These are phyloP conservation scores for Eucalyptus tenuipes DNA, from an alignment of 345 rosid genomes.

Conservation along the genomic window DNA sequence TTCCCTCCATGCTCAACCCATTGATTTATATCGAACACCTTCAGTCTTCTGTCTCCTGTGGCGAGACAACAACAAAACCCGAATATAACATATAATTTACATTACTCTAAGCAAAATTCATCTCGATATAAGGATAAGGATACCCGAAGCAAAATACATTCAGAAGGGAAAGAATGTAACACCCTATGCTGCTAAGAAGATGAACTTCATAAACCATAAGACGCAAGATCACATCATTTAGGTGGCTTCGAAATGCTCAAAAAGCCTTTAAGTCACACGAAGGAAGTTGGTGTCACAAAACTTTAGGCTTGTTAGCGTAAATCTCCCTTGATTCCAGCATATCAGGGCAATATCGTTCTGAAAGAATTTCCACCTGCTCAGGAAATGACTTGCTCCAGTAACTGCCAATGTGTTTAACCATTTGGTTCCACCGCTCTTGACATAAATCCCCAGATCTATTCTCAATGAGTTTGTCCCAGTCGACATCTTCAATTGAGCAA, in stretches of 20 bases:
- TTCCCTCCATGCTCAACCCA: background rate
- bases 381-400: constrained; percentile 29
- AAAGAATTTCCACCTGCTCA: constrained; percentile 50
- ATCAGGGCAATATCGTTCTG: constrained; percentile 44
- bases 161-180: background rate
- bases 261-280: background rate
- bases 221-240: background rate
- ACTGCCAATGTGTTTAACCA: constrained; percentile 44
- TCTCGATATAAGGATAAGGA: background rate
- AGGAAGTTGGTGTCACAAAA: background rate
- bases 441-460: constrained; percentile 51
- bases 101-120: background rate
- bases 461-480: constrained; percentile 65
- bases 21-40: background rate
- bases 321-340: constrained; percentile 53
- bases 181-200: background rate
- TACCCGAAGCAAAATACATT: background rate
- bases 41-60: background rate
- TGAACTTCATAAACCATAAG: background rate
- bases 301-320: constrained; percentile 24
- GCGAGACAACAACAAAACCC: background rate
- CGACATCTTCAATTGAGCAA: constrained; percentile 68
- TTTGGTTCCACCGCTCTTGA: constrained; percentile 58
- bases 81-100: background rate
- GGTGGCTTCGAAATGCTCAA: background rate